Evolutionary conservation across 2,329 filamentous ascomycete genomes (phyloP).

Genomic region (Huntiella decipiens): DNA sequence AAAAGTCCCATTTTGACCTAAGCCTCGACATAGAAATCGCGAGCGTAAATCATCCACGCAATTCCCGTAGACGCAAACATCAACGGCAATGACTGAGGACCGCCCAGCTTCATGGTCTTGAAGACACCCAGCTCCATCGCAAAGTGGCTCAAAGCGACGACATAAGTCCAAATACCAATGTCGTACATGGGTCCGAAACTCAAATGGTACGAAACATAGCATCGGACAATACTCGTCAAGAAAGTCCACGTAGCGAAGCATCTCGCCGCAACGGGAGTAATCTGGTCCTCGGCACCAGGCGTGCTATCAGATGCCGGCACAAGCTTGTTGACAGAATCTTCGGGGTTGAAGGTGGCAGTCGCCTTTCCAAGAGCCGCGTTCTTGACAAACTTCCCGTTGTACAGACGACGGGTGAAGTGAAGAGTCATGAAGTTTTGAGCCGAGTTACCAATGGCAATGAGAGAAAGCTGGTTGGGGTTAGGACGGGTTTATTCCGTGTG

Average conservation of each 20-base stretch:
- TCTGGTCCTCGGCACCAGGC: constrained; percentile 32
- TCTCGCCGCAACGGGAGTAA: constrained; percentile 57
- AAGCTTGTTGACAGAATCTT: constrained; percentile 34
- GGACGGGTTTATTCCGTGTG: neutral
- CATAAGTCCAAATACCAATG: constrained; percentile 64
- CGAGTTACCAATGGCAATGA: constrained; percentile 68
- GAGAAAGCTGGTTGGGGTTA: constrained; percentile 43
- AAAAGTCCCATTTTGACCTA: neutral
- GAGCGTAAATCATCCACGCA: constrained; percentile 48
- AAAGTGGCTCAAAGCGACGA: constrained; percentile 61
- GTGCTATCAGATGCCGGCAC: constrained; percentile 26
- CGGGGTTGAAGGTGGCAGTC: constrained; percentile 26
- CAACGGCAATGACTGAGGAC: constrained; percentile 37
- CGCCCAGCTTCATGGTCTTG: constrained; percentile 48
- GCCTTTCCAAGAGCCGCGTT: constrained; percentile 27
- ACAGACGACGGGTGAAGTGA: constrained; percentile 70
- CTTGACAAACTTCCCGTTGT: constrained; percentile 44
- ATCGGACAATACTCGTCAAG: constrained; percentile 53
- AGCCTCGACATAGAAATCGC: constrained; percentile 43
- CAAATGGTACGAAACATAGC: constrained; percentile 74
- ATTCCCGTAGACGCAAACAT: constrained; percentile 30
- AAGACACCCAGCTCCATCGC: constrained; percentile 64
- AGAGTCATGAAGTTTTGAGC: constrained; percentile 68
- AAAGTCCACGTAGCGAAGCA: constrained; percentile 82
- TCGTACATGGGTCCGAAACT: constrained; percentile 55